These are phyloP conservation scores for Stephania cephalantha DNA, from an alignment of 164 flowering plant genomes.

Conservation along the genomic window DNA sequence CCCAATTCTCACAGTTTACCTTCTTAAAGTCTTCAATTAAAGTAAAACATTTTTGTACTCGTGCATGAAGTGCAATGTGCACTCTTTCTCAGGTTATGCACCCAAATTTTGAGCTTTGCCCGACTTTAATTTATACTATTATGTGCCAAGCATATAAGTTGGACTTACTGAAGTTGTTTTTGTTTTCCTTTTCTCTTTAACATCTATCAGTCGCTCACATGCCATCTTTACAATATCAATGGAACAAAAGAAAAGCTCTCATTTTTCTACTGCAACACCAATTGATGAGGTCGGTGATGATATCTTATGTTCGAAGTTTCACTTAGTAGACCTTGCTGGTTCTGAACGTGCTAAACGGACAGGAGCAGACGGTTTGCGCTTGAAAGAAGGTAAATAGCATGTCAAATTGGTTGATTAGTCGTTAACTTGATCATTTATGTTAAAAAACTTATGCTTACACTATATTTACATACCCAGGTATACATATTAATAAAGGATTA, in stretches of 20 bases:
- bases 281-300: constrained; percentile 65
- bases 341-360: constrained; percentile 95
- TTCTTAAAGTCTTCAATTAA: not conserved
- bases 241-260: constrained; percentile 66
- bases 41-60: not conserved
- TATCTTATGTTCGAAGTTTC: constrained; percentile 79
- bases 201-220: constrained; percentile 79
- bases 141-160: not conserved
- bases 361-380: constrained; percentile 92
- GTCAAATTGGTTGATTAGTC: not conserved
- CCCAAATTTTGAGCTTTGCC: not conserved
- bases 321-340: constrained; percentile 96
- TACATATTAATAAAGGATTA: constrained; percentile 89
- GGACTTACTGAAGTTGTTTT: not conserved
- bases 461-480: constrained; percentile 38
- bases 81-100: not conserved
- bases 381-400: constrained; percentile 73
- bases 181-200: not conserved
- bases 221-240: constrained; percentile 94
- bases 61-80: not conserved
- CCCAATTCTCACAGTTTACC: not conserved
- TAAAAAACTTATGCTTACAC: not conserved
- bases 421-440: not conserved
- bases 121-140: not conserved
- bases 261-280: constrained; percentile 11